Conservation (phyloP, 2,329 filamentous ascomycete genomes). For the Fusarium torulosum region DNA sequence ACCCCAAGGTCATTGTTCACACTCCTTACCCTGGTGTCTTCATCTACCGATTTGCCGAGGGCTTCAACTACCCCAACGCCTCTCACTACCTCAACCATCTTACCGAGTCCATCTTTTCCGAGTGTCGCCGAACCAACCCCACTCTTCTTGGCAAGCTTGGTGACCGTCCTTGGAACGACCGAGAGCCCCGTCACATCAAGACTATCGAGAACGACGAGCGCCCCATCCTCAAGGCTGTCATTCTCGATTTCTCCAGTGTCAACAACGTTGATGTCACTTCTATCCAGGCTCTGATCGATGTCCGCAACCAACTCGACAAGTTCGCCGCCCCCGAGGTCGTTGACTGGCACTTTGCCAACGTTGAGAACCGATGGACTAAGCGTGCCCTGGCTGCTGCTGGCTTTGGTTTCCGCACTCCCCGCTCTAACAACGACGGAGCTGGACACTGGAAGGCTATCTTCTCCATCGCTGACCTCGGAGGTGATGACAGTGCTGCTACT, state of each 20-base stretch:
- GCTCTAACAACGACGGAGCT: conserved; percentile 39
- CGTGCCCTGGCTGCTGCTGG: conserved; percentile 67
- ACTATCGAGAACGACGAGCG: conserved; percentile 52
- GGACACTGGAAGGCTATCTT: conserved; percentile 80
- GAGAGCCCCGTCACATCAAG: conserved; percentile 55
- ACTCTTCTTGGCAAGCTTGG: conserved; percentile 61
- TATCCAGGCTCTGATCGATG: conserved; percentile 66
- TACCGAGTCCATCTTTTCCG: conserved; percentile 59
- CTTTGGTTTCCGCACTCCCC: conserved; percentile 60
- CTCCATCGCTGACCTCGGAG: conserved; percentile 88
- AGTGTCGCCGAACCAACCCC: conserved; percentile 61
- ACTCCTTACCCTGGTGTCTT: conserved; percentile 66
- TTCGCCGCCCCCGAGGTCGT: conserved; percentile 61
- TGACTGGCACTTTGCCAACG: conserved; percentile 65
- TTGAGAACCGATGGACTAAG: conserved; percentile 68
- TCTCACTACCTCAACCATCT: conserved; percentile 64
- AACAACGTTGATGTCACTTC: conserved; percentile 69
- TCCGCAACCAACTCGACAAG: conserved; percentile 65
- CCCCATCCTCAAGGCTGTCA: conserved; percentile 66
- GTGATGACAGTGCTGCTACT: conserved; percentile 70
- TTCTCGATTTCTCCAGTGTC: conserved; percentile 68
- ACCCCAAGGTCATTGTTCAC: conserved; percentile 60
- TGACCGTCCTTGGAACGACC: conserved; percentile 71
- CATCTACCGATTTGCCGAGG: conserved; percentile 67
- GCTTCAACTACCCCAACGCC: conserved; percentile 69